Conservation (phyloP, 208 protist species). For the Trypanosoma rangeli region DNA sequence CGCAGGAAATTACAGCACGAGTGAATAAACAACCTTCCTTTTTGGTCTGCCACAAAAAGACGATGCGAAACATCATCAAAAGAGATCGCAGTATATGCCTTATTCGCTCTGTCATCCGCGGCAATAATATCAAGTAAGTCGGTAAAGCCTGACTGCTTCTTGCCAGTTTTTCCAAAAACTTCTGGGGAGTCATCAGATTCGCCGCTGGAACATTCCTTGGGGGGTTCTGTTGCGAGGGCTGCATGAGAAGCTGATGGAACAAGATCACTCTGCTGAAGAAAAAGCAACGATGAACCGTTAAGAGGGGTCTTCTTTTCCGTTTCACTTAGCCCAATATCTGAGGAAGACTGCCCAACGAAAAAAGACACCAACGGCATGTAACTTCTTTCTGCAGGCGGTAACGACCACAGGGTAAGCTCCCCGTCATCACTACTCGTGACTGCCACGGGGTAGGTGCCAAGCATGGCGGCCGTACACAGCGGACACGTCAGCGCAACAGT, state of each 20-base stretch:
- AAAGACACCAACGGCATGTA: constrained; percentile 33
- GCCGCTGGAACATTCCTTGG: neutral
- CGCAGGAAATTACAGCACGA: constrained; percentile 53
- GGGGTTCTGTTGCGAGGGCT: neutral
- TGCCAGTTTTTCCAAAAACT: neutral
- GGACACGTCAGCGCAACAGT: neutral
- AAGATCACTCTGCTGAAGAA: no score
- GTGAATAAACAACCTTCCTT: constrained; percentile 57
- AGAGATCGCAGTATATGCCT: constrained; percentile 41
- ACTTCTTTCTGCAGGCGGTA: constrained; percentile 41
- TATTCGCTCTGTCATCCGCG: neutral
- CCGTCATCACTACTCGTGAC: constrained; percentile 45
- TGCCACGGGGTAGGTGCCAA: constrained; percentile 43
- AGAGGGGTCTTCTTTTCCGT: neutral
- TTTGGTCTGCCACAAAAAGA: constrained; percentile 62
- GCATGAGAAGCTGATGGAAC: no score
- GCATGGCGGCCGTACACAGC: constrained; percentile 30
- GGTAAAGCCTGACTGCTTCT: neutral
- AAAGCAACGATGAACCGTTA: no score
- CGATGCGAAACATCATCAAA: constrained; percentile 55
- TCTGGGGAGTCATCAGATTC: neutral
- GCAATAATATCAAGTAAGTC: constrained; percentile 14
- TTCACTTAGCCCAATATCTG: neutral
- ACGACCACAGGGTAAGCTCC: constrained; percentile 52
- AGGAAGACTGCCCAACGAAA: neutral